Evolutionary conservation across 2,329 filamentous ascomycete species (phyloP).

Genomic region (Cercospora nicotianae): DNA sequence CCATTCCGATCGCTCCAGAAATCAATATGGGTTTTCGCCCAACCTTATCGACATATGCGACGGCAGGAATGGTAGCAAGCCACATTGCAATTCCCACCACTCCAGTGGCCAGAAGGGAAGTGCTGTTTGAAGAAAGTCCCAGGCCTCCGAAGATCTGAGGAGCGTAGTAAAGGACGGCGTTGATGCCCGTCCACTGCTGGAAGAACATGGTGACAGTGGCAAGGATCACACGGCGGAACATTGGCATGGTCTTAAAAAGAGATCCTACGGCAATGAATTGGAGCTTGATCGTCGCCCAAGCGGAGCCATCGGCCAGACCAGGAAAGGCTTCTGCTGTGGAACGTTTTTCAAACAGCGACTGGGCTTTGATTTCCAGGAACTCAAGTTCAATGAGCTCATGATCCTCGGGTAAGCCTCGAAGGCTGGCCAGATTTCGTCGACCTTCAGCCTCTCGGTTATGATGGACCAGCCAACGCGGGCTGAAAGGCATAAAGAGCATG

Average conservation of each 20-base stretch:
- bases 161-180: slow-evolving; percentile 52
- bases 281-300: slow-evolving; percentile 62
- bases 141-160: slow-evolving; percentile 43
- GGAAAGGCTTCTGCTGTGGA: slow-evolving; percentile 68
- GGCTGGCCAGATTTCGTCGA: slow-evolving; percentile 59
- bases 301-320: slow-evolving; percentile 59
- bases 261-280: slow-evolving; percentile 67
- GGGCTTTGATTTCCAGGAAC: slow-evolving; percentile 80
- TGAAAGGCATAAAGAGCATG: slow-evolving; percentile 74
- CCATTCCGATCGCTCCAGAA: slow-evolving; percentile 40
- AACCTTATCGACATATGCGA: slow-evolving; percentile 63
- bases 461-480: slow-evolving; percentile 72
- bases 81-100: slow-evolving; percentile 73
- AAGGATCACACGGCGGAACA: slow-evolving; percentile 66
- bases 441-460: slow-evolving; percentile 69
- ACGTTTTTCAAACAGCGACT: slow-evolving; percentile 74
- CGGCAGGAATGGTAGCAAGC: slow-evolving; percentile 63
- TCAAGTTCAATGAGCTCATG: slow-evolving; percentile 72
- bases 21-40: slow-evolving; percentile 46
- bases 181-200: slow-evolving; percentile 51
- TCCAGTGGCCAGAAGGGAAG: slow-evolving; percentile 65
- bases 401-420: slow-evolving; percentile 62
- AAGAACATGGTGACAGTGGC: slow-evolving; percentile 52
- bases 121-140: slow-evolving; percentile 48
- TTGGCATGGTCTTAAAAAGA: slow-evolving; percentile 64